Base-by-base conservation (phyloP, 495 filamentous ascomycete species). In the Margaritispora aquatica region DNA sequence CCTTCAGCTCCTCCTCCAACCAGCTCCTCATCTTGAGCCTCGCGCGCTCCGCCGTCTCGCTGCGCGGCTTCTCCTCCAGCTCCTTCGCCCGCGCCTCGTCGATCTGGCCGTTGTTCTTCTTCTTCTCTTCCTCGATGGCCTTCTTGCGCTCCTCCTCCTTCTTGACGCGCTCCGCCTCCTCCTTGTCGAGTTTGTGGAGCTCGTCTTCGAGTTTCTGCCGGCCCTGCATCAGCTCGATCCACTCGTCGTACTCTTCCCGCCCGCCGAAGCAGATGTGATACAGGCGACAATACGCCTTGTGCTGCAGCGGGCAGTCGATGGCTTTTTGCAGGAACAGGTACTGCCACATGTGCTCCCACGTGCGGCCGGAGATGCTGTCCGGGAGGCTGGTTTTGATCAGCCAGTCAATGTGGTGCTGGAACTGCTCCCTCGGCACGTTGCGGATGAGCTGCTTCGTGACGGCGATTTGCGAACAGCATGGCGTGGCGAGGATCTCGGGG, bases 341-440 rank as follows among this genome's bases (percentile, higher is more conserved):
- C 22, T 58, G 55, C 55, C 55, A 58, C 55, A 51, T 58, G 29
- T 58, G 55, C 22, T 58, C 55, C 52, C 52, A 55, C 20, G 52
- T 57, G 3, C 55, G 4, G 8, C 26, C 41, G 7, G 24, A 50
- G n/a, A 49, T 57, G 23, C 10, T 29, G 23, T 48, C 36, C 19
- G 36, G 23, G 2, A 48, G 34, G 26, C 51, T 38, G 1, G 55
- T 58, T 9, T 51, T 29, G 8, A 58, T 26, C 26, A 58, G 29
- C 55, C 55, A 58, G 15, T 51, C 27, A 23, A 58, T 58, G 31
- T 58, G 47, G 17, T 51, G 55, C 27, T 36, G 46, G n/a, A 51
- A 58, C 21, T 58, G 55, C 21, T 36, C 47, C n/a, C 55, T 17
- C n/a, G 55, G 55, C 3, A 58, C 55, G 1, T 11, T 24, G 26